Conservation (phyloP, 164 flowering plant species). For the Platanus orientalis region DNA sequence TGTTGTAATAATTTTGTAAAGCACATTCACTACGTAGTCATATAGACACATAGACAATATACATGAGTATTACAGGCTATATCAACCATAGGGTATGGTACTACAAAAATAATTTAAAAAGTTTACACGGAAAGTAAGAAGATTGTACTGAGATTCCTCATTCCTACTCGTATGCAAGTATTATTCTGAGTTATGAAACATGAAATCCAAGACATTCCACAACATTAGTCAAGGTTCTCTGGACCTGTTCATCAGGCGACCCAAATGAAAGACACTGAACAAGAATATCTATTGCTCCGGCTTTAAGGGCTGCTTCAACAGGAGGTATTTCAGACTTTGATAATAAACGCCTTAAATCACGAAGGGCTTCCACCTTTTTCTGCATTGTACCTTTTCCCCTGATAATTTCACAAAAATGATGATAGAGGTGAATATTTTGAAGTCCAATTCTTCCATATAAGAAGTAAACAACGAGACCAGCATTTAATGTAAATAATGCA, state of each 20-base stretch:
- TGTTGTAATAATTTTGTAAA: no score
- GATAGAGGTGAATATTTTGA: not conserved
- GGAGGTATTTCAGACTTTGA: slow-evolving; percentile 89
- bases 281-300: slow-evolving; percentile 75
- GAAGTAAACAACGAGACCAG: no score
- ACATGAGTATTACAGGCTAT: not conserved
- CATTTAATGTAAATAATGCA: no score
- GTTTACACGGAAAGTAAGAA: not conserved
- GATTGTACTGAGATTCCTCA: not conserved
- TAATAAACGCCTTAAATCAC: slow-evolving; percentile 72
- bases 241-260: slow-evolving; percentile 95
- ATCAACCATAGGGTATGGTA: not conserved
- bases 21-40: no score
- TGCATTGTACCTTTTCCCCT: slow-evolving; percentile 90
- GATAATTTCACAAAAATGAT: slow-evolving; percentile 6
- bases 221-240: not conserved
- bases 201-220: not conserved
- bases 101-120: not conserved
- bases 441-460: not conserved
- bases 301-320: slow-evolving; percentile 69
- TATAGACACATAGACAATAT: no score
- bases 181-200: not conserved
- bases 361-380: slow-evolving; percentile 65
- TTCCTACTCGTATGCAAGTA: not conserved
- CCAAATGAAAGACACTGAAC: slow-evolving; percentile 95